Evolutionary conservation across 2,329 filamentous ascomycete genomes (phyloP).

Genomic region (Trichoderma brevicompactum): DNA sequence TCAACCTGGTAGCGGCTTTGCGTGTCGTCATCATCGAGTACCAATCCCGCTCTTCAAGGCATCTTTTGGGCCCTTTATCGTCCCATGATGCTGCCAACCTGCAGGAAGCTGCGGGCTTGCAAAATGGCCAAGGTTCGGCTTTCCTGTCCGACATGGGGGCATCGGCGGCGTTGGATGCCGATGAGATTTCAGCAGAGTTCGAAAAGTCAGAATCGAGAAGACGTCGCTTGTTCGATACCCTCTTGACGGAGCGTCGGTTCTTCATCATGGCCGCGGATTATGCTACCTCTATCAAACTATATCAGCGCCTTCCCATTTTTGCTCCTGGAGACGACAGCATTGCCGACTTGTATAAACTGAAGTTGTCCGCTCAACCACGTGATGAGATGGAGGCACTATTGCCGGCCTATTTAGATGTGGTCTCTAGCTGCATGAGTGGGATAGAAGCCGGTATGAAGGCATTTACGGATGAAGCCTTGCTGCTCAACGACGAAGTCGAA

Average conservation of each 20-base stretch:
- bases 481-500: slow-evolving; percentile 58
- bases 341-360: slow-evolving; percentile 40
- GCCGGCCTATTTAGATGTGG: slow-evolving; percentile 53
- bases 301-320: slow-evolving; percentile 44
- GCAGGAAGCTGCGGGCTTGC: slow-evolving; percentile 71
- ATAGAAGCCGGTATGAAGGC: slow-evolving; percentile 55
- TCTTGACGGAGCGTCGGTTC: slow-evolving; percentile 72
- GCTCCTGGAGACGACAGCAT: slow-evolving; percentile 37
- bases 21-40: slow-evolving; percentile 81
- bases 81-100: slow-evolving; percentile 78
- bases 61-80: slow-evolving; percentile 73
- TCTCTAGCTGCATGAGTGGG: slow-evolving; percentile 54
- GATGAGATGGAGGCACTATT: slow-evolving; percentile 52
- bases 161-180: slow-evolving; percentile 53
- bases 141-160: slow-evolving; percentile 59
- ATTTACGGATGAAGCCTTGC: slow-evolving; percentile 54
- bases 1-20: slow-evolving; percentile 82
- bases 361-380: slow-evolving; percentile 34
- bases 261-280: slow-evolving; percentile 68
- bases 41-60: slow-evolving; percentile 75
- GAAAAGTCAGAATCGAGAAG: slow-evolving; percentile 65
- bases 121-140: slow-evolving; percentile 61
- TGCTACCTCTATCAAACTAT: slow-evolving; percentile 54
- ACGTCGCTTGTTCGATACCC: slow-evolving; percentile 70
- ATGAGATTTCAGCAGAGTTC: slow-evolving; percentile 62